phyloP scores from a whole-genome alignment of 257 asterid genomes.

The Ligustrum vulgare region DNA sequence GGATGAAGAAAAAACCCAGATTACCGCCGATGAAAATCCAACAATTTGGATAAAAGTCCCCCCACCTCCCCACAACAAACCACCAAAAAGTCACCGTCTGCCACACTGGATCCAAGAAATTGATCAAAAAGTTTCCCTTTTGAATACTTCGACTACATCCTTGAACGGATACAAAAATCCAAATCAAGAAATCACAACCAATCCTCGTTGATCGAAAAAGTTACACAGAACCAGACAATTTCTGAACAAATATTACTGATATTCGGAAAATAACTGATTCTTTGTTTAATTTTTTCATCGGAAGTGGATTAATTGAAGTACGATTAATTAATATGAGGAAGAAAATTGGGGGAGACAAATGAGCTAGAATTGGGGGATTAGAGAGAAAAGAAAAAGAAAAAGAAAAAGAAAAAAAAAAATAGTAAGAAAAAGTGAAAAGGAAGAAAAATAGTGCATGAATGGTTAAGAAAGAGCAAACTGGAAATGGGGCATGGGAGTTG shows the following conservation, averaged over 20 bases:
- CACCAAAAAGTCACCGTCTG: neutral
- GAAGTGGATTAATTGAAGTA: constrained; percentile 18
- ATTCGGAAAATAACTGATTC: neutral
- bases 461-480: neutral
- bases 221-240: constrained; percentile 32
- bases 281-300: constrained; percentile 6
- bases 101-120: constrained; percentile 27
- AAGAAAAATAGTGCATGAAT: neutral
- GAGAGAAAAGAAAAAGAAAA: neutral
- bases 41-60: neutral
- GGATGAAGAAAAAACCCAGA: constrained; percentile 1
- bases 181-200: constrained; percentile 24
- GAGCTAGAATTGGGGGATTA: constrained; percentile 57
- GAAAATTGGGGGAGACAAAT: constrained; percentile 45
- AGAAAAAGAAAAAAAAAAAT: neutral
- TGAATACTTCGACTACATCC: constrained; percentile 47
- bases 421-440: neutral
- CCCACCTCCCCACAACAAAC: constrained; percentile 9
- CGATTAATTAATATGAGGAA: neutral
- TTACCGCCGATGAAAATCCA: neutral
- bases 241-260: constrained; percentile 17
- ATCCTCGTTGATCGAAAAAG: constrained; percentile 32
- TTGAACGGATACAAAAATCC: constrained; percentile 33
- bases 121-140: neutral
- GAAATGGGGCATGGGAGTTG: neutral